These are phyloP conservation scores for Pisolithus albus DNA, from an alignment of 768 basidiomycete genomes.

Conservation along the genomic window DNA sequence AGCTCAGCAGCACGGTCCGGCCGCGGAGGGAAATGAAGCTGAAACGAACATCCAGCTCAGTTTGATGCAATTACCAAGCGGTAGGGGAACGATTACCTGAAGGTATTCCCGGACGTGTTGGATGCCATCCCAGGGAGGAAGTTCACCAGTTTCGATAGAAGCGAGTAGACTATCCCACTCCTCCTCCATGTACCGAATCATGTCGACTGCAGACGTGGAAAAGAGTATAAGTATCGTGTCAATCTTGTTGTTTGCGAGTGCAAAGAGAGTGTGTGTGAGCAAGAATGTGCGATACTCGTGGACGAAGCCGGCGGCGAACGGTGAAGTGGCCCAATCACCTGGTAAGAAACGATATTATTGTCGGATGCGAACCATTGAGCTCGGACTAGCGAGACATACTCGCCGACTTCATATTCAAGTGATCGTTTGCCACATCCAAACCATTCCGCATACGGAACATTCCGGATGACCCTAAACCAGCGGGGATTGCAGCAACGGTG, in stretches of 20 bases:
- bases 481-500: too few relatives aligned
- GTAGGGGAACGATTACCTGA: neutral
- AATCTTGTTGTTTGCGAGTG: slow-evolving; percentile 1
- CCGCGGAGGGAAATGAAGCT: neutral
- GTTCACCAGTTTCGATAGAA: neutral
- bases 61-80: too few relatives aligned
- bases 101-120: slow-evolving; percentile 2
- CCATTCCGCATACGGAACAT: too few relatives aligned
- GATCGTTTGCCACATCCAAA: too few relatives aligned
- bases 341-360: too few relatives aligned
- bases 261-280: slow-evolving; percentile 7
- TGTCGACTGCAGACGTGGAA: slow-evolving; percentile 3
- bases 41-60: neutral
- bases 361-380: too few relatives aligned
- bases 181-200: slow-evolving; percentile 2
- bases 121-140: slow-evolving; percentile 4
- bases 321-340: neutral
- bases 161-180: slow-evolving; percentile 1
- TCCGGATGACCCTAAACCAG: too few relatives aligned
- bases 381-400: too few relatives aligned
- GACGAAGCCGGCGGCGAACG: slow-evolving; percentile 3
- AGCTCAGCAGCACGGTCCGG: slow-evolving; percentile 4
- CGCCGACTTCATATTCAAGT: too few relatives aligned
- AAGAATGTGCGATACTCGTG: slow-evolving; percentile 7
- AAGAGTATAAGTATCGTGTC: neutral